A percentile compares a stretch with the other conserved stretches of the same genome.
These are phyloP conservation scores for Ilyonectria robusta DNA, from an alignment of 2,329 filamentous ascomycete species.

Conservation along the genomic window DNA sequence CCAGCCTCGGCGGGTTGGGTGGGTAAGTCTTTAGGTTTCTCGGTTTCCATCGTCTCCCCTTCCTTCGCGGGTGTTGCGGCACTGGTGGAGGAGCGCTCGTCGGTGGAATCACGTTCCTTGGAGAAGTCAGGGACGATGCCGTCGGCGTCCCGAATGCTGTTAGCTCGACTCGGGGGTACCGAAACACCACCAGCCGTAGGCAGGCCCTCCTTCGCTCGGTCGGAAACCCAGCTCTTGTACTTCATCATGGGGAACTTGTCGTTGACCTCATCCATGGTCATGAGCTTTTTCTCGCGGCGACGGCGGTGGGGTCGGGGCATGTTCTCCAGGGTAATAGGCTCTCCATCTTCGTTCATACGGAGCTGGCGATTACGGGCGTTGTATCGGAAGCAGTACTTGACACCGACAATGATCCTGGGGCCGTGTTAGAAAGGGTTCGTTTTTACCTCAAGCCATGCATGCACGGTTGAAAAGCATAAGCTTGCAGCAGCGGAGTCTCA, in stretches of 20 bases:
- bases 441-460: conserved; percentile 73
- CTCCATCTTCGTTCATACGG: conserved; percentile 83
- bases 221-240: conserved; percentile 95
- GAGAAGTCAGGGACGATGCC: conserved; percentile 64
- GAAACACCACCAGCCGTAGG: conserved; percentile 88
- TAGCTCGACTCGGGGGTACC: conserved; percentile 78
- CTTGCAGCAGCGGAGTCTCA: conserved; percentile 62
- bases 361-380: conserved; percentile 91
- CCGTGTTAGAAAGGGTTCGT: conserved; percentile 43
- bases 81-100: conserved; percentile 55
- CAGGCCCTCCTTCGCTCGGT: conserved; percentile 85
- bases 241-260: conserved; percentile 96
- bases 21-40: conserved; percentile 41
- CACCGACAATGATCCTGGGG: conserved; percentile 96
- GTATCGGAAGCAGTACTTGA: conserved; percentile 99
- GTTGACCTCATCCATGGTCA: conserved; percentile 99
- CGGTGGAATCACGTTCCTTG: conserved; percentile 62
- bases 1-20: conserved; percentile 36
- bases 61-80: conserved; percentile 34
- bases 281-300: conserved; percentile 95
- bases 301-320: conserved; percentile 89
- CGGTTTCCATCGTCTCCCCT: conserved; percentile 39
- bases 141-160: conserved; percentile 79
- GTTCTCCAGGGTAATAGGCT: conserved; percentile 88
- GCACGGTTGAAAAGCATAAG: conserved; percentile 15